Conservation (phyloP, 148 eudicot genomes). For the Nyssa sinensis region DNA sequence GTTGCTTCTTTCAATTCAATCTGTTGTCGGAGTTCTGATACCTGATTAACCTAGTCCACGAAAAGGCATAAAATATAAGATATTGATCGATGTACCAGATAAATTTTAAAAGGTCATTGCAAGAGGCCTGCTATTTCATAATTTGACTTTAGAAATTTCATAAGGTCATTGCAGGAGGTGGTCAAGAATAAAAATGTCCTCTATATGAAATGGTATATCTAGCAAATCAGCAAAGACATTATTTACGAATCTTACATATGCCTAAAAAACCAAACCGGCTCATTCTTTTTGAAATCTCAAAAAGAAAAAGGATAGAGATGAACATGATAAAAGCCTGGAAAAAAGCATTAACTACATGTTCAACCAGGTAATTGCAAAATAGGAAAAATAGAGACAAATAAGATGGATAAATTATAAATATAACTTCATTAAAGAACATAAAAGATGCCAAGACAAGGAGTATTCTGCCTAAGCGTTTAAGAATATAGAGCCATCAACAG, state of each 20-base stretch:
- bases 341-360: background rate
- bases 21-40: slow-evolving; percentile 70
- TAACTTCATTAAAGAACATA: background rate
- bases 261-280: background rate
- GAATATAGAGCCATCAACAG: background rate
- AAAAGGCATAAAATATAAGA: slow-evolving; percentile 8
- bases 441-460: background rate
- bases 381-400: background rate
- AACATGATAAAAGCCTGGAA: background rate
- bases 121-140: background rate
- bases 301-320: background rate
- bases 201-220: background rate
- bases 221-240: background rate
- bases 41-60: slow-evolving; percentile 55
- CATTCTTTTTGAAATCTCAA: background rate
- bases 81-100: slow-evolving; percentile 1
- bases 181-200: background rate
- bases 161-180: background rate
- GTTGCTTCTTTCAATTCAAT: slow-evolving; percentile 61
- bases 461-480: background rate
- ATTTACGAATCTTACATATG: background rate
- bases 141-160: background rate
- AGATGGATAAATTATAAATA: background rate
- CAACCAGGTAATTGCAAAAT: background rate
- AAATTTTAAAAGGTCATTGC: background rate